Evolutionary conservation across 192 early-diverging fungal genomes (phyloP).

Genomic region (Backusella tarrabulga): DNA sequence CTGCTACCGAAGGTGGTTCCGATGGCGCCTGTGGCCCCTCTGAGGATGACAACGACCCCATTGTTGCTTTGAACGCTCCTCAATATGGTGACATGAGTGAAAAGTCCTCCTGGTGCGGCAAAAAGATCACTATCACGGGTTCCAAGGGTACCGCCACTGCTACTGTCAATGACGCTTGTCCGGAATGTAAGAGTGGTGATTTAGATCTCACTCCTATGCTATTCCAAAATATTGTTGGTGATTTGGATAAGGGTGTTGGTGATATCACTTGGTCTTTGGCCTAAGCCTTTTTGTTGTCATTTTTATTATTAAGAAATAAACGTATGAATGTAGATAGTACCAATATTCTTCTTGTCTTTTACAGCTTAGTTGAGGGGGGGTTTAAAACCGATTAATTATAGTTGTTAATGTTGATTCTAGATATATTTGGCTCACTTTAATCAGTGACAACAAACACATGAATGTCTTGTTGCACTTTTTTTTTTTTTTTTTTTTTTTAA

Average conservation of each 20-base stretch:
- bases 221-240: conserved; percentile 49
- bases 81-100: conserved; percentile 29
- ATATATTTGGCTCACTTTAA: not conserved
- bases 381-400: not conserved
- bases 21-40: conserved; percentile 27
- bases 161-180: conserved; percentile 52
- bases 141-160: conserved; percentile 47
- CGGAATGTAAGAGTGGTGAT: conserved; percentile 45
- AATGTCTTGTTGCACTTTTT: not conserved
- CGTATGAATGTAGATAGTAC: not conserved
- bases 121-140: conserved; percentile 21
- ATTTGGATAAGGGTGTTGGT: conserved; percentile 43
- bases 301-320: not conserved
- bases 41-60: not conserved
- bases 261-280: conserved; percentile 53
- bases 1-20: conserved; percentile 27
- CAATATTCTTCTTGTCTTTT: not conserved
- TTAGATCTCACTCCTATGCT: conserved; percentile 52
- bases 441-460: not conserved
- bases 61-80: conserved; percentile 26
- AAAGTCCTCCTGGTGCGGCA: conserved; percentile 28
- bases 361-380: not conserved
- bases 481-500: no score
- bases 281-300: conserved; percentile 8
- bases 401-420: not conserved